These are phyloP conservation scores for Arthrinium puccinioides DNA, from an alignment of 2,329 filamentous ascomycete genomes.

Conservation along the genomic window DNA sequence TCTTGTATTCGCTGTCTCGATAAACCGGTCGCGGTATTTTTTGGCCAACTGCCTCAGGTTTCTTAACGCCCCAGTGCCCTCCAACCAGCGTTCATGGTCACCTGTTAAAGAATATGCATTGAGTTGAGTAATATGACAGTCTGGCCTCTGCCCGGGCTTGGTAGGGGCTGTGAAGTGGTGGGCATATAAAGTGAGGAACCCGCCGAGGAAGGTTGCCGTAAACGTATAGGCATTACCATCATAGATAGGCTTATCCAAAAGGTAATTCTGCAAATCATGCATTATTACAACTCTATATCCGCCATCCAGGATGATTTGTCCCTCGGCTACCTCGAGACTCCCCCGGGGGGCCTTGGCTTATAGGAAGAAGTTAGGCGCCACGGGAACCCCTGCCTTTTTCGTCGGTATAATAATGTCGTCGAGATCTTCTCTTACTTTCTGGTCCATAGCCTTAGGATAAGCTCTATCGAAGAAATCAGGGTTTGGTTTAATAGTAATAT, in stretches of 20 bases:
- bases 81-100: neutral
- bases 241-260: conserved; percentile 7
- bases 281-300: conserved; percentile 22
- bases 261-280: conserved; percentile 21
- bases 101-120: neutral
- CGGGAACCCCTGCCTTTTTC: conserved; percentile 5
- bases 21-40: conserved; percentile 2
- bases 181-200: neutral
- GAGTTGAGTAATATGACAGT: conserved; percentile 1
- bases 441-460: neutral
- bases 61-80: conserved; percentile 1
- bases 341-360: conserved; percentile 12
- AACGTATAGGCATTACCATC: conserved; percentile 2
- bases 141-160: neutral
- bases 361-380: conserved; percentile 11
- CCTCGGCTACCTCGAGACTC: conserved; percentile 13
- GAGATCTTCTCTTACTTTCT: conserved; percentile 4
- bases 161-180: conserved; percentile 1
- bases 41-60: neutral
- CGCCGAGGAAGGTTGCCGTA: neutral
- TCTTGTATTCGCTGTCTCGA: conserved; percentile 1
- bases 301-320: conserved; percentile 21
- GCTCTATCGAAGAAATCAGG: conserved; percentile 7
- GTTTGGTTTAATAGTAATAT: neutral
- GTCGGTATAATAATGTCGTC: conserved; percentile 10